Conservation (phyloP, 2,329 filamentous ascomycete species). For the Zopfia rhizophila region DNA sequence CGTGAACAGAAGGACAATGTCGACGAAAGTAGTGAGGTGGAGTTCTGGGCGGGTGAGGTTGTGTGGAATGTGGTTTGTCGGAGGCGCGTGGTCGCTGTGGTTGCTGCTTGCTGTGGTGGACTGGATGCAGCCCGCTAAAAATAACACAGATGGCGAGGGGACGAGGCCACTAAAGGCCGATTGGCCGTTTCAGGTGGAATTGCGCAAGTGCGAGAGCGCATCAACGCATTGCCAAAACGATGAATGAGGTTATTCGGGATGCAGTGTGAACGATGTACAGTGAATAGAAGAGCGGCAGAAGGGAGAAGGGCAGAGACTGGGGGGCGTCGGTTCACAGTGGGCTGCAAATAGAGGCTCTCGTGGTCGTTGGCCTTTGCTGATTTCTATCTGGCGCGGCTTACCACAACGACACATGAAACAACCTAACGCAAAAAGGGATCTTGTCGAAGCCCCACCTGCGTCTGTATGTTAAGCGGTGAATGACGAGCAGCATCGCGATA, state of each 20-base stretch:
- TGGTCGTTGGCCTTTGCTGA: slow-evolving; percentile 17
- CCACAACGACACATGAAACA: slow-evolving; percentile 24
- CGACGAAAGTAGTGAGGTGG: slow-evolving; percentile 1
- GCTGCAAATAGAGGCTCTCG: background rate
- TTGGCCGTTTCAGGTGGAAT: slow-evolving; percentile 40
- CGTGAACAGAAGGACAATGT: slow-evolving; percentile 7
- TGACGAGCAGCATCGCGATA: slow-evolving; percentile 4
- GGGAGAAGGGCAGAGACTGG: slow-evolving; percentile 1
- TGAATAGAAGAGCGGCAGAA: background rate
- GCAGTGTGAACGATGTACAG: slow-evolving; percentile 1
- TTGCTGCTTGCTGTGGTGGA: slow-evolving; percentile 5
- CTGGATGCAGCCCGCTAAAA: slow-evolving; percentile 36
- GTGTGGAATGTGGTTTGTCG: slow-evolving; percentile 2
- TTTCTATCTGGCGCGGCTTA: slow-evolving; percentile 17
- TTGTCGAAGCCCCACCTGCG: slow-evolving; percentile 7
- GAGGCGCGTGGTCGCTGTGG: slow-evolving; percentile 8
- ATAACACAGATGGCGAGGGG: slow-evolving; percentile 36
- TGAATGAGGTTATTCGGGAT: background rate
- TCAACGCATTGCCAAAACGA: background rate
- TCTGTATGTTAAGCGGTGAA: slow-evolving; percentile 3
- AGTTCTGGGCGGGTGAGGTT: slow-evolving; percentile 4
- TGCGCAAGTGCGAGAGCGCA: slow-evolving; percentile 25
- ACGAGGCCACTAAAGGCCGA: slow-evolving; percentile 33
- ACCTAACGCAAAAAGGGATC: slow-evolving; percentile 21
- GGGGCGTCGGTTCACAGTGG: background rate